A percentile compares a stretch with the other conserved stretches of the same genome.
phyloP scores from a whole-genome alignment of 345 rosid species.

The Citrus unshiu region DNA sequence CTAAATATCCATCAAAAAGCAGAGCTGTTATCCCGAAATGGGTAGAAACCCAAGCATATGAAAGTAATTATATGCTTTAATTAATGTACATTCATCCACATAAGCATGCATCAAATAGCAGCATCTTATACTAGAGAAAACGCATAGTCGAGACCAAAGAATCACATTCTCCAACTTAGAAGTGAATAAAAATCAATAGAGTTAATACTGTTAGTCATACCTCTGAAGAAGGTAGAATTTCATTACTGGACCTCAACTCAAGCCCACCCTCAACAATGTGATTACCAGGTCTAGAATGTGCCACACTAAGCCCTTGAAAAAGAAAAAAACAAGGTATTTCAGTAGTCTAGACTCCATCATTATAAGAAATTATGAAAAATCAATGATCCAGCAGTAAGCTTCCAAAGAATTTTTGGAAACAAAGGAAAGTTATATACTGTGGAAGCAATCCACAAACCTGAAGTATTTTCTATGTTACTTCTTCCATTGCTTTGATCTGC shows the following conservation, averaged over 20 bases:
- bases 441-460: constrained; percentile 41
- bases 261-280: constrained; percentile 42
- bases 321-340: constrained; percentile 16
- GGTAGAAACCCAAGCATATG: neutral
- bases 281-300: constrained; percentile 48
- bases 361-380: constrained; percentile 2
- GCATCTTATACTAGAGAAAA: neutral
- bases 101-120: neutral
- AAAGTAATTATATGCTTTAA: constrained; percentile 5
- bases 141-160: neutral
- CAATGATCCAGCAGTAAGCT: neutral
- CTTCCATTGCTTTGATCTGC: constrained; percentile 54
- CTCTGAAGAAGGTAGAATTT: constrained; percentile 51
- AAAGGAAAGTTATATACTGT: neutral
- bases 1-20: neutral
- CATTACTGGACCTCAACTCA: constrained; percentile 52
- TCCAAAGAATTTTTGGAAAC: constrained; percentile 4
- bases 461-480: constrained; percentile 32
- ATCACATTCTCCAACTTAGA: neutral
- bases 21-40: neutral
- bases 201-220: constrained; percentile 28
- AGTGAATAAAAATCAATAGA: neutral
- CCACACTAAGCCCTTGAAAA: constrained; percentile 52
- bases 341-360: constrained; percentile 25
- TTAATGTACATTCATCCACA: neutral